phyloP scores from a whole-genome alignment of 2,329 filamentous ascomycete species.

The Claviceps cyperi region DNA sequence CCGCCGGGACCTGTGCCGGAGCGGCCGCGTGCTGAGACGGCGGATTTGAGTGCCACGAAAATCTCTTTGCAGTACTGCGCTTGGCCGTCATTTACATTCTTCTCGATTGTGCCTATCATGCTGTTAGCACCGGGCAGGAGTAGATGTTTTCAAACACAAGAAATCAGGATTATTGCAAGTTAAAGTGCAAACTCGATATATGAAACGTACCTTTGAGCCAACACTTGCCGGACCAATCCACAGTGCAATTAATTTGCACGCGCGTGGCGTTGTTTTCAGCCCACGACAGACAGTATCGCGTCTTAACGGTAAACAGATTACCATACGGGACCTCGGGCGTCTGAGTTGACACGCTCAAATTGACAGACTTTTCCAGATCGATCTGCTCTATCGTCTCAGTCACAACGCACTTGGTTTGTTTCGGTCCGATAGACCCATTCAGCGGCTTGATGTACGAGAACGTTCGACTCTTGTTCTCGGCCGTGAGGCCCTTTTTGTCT shows the following conservation, averaged over 20 bases:
- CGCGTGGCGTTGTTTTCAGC: constrained; percentile 73
- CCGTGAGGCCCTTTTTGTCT: constrained; percentile 63
- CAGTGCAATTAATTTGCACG: constrained; percentile 72
- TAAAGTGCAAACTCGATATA: not conserved
- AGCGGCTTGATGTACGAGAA: constrained; percentile 91
- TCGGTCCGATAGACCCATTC: constrained; percentile 70
- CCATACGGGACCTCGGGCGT: constrained; percentile 93
- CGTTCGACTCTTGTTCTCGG: constrained; percentile 58
- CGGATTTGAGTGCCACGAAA: constrained; percentile 56
- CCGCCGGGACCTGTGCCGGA: constrained; percentile 30
- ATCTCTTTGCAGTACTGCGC: constrained; percentile 68
- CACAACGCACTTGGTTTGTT: constrained; percentile 86
- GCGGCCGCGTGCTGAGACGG: constrained; percentile 51
- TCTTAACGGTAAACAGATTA: constrained; percentile 83
- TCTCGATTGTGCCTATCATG: constrained; percentile 73
- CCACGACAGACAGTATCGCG: constrained; percentile 90
- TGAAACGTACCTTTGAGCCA: constrained; percentile 72
- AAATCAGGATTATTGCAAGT: no score
- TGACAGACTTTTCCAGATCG: constrained; percentile 77
- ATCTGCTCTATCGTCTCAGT: constrained; percentile 70
- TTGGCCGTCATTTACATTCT: constrained; percentile 86
- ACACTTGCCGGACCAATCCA: constrained; percentile 96
- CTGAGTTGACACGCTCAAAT: constrained; percentile 68
- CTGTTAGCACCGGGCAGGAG: constrained; percentile 14
- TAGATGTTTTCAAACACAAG: no score